A percentile compares a stretch with the other conserved stretches of the same genome.
Conservation (phyloP, 2,329 filamentous ascomycete species). For the Diaporthe eres region DNA sequence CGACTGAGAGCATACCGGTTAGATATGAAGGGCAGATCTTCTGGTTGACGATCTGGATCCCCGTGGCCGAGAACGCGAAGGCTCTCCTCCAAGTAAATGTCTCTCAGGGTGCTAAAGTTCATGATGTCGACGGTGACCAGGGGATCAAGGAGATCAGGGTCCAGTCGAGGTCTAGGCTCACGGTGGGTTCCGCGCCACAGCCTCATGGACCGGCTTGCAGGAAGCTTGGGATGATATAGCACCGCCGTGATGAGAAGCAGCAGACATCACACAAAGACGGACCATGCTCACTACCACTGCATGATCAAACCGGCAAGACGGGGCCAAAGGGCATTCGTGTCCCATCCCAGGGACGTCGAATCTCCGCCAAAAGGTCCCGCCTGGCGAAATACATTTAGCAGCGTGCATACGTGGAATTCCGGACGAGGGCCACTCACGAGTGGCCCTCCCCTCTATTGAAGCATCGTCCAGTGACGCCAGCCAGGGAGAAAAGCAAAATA, state of each 20-base stretch:
- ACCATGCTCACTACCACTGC: not conserved
- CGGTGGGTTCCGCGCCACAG: not conserved
- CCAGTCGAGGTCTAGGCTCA: constrained; percentile 28
- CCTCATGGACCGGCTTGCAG: not conserved
- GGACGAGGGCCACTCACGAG: not conserved
- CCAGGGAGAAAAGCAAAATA: constrained; percentile 22
- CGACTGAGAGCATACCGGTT: constrained; percentile 32
- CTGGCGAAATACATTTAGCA: not conserved
- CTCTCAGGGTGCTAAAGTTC: constrained; percentile 38
- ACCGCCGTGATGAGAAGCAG: not conserved
- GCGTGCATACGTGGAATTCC: constrained; percentile 1
- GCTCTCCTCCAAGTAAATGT: constrained; percentile 33
- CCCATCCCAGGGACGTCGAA: constrained; percentile 1
- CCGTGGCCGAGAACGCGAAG: constrained; percentile 30
- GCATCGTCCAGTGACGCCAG: not conserved
- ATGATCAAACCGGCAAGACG: not conserved
- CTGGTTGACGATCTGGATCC: not conserved
- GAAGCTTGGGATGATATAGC: constrained; percentile 12
- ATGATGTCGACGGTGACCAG: constrained; percentile 17
- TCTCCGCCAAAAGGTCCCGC: not conserved
- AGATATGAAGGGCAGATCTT: constrained; percentile 11
- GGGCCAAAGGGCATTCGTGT: not conserved
- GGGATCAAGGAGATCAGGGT: not conserved
- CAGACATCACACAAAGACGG: not conserved
- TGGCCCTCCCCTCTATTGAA: not conserved